Conservation (phyloP, 1,284 basidiomycete species). For the Termitomyces sp. region DNA sequence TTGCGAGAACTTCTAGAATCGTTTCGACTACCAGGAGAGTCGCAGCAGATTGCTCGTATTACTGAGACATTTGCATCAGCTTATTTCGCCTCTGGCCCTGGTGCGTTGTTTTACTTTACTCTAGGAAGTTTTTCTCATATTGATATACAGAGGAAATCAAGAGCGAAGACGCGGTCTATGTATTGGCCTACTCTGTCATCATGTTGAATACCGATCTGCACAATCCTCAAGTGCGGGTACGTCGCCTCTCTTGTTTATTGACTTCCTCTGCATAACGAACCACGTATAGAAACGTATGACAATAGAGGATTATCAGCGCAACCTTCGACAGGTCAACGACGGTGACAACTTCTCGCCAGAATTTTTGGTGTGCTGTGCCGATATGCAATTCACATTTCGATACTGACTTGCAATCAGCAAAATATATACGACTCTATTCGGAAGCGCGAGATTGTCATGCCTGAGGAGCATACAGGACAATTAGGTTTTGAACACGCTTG, state of each 20-base stretch:
- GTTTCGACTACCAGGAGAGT: slow-evolving; percentile 93
- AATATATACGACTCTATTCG: slow-evolving; percentile 92
- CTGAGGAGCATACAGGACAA: slow-evolving; percentile 96
- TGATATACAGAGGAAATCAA: slow-evolving; percentile 71
- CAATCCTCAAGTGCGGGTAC: slow-evolving; percentile 89
- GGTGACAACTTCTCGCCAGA: slow-evolving; percentile 80
- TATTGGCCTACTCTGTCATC: slow-evolving; percentile 94
- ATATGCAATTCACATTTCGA: neutral
- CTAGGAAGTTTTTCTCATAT: slow-evolving; percentile 1
- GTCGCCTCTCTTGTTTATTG: slow-evolving; percentile 27
- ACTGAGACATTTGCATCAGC: slow-evolving; percentile 92
- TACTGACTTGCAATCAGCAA: slow-evolving; percentile 44
- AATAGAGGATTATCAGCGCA: slow-evolving; percentile 90
- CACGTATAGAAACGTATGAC: slow-evolving; percentile 85
- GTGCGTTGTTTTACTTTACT: slow-evolving; percentile 35
- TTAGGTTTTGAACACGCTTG: slow-evolving; percentile 98
- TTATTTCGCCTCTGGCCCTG: slow-evolving; percentile 83
- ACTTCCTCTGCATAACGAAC: neutral
- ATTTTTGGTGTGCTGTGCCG: slow-evolving; percentile 57
- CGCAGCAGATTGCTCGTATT: slow-evolving; percentile 92
- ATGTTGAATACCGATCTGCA: slow-evolving; percentile 98
- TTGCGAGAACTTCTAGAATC: slow-evolving; percentile 92
- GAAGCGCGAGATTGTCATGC: slow-evolving; percentile 94
- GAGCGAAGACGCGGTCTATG: slow-evolving; percentile 90
- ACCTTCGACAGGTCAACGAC: slow-evolving; percentile 91